Percentiles rank a stretch among this genome's conserved stretches.
Evolutionary conservation across 1,284 basidiomycete genomes (phyloP).

Genomic region (Melampsora medusae): DNA sequence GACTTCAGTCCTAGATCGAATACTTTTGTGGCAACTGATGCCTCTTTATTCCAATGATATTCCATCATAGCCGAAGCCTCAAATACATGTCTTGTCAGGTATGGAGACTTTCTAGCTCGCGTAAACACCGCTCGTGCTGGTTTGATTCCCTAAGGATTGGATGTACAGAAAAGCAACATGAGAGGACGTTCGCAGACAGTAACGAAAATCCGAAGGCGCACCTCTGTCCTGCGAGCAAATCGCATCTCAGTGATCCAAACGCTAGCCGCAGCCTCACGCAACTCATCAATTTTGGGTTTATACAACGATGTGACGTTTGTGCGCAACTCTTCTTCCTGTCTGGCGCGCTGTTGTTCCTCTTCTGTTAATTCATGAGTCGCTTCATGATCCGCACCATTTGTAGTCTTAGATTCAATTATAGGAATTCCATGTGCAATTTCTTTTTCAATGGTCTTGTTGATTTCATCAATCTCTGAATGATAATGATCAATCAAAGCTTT

Average conservation of each 20-base stretch:
- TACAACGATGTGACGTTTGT: conserved; percentile 52
- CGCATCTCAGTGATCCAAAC: conserved; percentile 85
- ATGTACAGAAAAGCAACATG: background rate
- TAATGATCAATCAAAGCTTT: conserved; percentile 71
- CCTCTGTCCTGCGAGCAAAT: conserved; percentile 77
- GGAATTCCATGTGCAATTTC: conserved; percentile 50
- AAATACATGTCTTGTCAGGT: conserved; percentile 86
- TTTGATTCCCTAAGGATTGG: conserved; percentile 63
- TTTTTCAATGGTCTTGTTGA: conserved; percentile 62
- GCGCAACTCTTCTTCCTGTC: conserved; percentile 55
- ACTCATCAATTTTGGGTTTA: conserved; percentile 58
- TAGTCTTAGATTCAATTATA: conserved; percentile 55
- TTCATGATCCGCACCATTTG: conserved; percentile 51
- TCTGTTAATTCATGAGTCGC: conserved; percentile 56
- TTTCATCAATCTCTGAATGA: conserved; percentile 68
- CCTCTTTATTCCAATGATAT: conserved; percentile 87
- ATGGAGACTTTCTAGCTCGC: conserved; percentile 78
- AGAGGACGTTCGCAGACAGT: background rate
- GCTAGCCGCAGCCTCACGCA: conserved; percentile 59
- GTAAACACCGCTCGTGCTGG: conserved; percentile 75
- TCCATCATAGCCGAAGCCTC: conserved; percentile 93
- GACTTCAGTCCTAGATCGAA: conserved; percentile 89
- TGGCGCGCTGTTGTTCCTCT: conserved; percentile 50
- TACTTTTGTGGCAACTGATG: conserved; percentile 79
- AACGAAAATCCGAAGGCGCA: conserved; percentile 49